Percentiles rank a stretch among this genome's conserved stretches.
Conservation (phyloP, 345 rosid species). For the Cardiospermum halicacabum region DNA sequence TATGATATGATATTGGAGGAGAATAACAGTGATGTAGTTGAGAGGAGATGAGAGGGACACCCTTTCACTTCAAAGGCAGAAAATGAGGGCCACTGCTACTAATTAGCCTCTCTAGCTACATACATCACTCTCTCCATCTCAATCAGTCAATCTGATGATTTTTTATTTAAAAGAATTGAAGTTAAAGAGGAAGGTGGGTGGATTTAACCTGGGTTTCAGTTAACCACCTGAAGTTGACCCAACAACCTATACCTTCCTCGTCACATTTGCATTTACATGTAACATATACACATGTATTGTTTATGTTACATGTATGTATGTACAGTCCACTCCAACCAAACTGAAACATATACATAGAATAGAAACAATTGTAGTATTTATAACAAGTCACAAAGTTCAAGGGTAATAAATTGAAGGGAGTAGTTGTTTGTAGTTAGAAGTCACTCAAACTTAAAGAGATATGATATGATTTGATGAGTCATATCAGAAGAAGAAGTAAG, state of each 20-base stretch:
- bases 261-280: background rate
- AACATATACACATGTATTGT: too few relatives aligned
- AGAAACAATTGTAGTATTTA: too few relatives aligned
- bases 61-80: constrained; percentile 25
- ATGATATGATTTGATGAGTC: constrained; percentile 13
- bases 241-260: constrained; percentile 19
- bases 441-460: background rate
- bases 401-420: background rate
- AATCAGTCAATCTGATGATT: background rate
- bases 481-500: constrained; percentile 9
- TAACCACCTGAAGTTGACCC: constrained; percentile 56
- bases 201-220: constrained; percentile 29
- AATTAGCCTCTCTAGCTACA: constrained; percentile 16
- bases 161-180: too few relatives aligned
- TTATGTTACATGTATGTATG: too few relatives aligned
- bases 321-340: too few relatives aligned
- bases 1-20: too few relatives aligned
- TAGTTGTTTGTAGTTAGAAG: background rate
- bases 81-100: constrained; percentile 21
- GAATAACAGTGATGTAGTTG: too few relatives aligned
- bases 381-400: background rate
- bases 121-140: background rate
- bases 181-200: background rate
- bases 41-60: too few relatives aligned
- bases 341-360: too few relatives aligned